Evolutionary conservation across 148 eudicot genomes (phyloP).

Genomic region (Limonium bicolor): DNA sequence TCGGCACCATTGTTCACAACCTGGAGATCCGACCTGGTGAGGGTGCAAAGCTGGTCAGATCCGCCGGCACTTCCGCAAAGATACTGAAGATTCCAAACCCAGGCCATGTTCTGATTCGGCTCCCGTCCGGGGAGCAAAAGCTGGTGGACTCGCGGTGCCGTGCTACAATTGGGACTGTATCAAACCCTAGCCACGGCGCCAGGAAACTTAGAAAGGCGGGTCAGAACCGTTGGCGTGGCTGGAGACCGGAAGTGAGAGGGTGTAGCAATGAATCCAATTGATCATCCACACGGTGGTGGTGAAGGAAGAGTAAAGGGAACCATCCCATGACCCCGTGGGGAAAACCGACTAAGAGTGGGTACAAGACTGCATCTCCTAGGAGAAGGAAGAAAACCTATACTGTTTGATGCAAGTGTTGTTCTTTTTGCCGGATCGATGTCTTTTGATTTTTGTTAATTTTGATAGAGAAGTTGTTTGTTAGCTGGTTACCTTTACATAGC

Average conservation of each 20-base stretch:
- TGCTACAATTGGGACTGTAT: conserved; percentile 59
- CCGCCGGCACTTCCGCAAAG: conserved; percentile 78
- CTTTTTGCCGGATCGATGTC: too few relatives aligned
- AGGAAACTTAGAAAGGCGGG: conserved; percentile 74
- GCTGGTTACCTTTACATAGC: too few relatives aligned
- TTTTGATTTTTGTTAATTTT: too few relatives aligned
- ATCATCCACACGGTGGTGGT: conserved; percentile 96
- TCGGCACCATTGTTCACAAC: conserved; percentile 75
- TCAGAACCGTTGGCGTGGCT: conserved; percentile 61
- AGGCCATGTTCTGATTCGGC: conserved; percentile 25
- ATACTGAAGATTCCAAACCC: conserved; percentile 54
- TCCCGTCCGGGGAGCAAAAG: conserved; percentile 60
- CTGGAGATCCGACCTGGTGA: conserved; percentile 70
- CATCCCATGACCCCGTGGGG: conserved; percentile 73
- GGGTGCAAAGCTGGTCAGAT: conserved; percentile 66
- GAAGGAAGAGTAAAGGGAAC: conserved; percentile 71
- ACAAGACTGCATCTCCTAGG: conserved; percentile 62
- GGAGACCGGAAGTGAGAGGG: conserved; percentile 74
- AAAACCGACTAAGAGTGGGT: conserved; percentile 75
- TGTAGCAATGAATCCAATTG: conserved; percentile 87
- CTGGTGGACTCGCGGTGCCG: conserved; percentile 48
- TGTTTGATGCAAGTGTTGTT: too few relatives aligned
- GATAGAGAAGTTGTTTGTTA: too few relatives aligned
- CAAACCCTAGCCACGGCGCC: conserved; percentile 39
- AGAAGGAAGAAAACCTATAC: conserved; percentile 27